Evolutionary conservation across 768 basidiomycete species (phyloP), one percentile per base, ranked within the genome.

Genomic region (Russula vinacea): DNA sequence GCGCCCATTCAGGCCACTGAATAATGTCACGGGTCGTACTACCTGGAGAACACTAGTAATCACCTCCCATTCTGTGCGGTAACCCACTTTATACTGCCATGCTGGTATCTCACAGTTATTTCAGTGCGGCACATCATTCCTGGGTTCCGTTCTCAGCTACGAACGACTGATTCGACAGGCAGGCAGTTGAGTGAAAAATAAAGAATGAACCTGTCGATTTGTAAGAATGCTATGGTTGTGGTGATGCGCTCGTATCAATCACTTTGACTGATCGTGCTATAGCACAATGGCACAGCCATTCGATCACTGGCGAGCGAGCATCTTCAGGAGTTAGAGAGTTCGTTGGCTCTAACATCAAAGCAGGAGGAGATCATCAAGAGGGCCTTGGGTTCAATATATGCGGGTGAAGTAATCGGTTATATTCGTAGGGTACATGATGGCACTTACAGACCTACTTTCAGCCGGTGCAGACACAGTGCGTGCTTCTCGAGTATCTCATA

Each of bases 41-140:
- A 7, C 66, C 66, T 19, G 64, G 64, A 13, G 55, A 35, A 7
- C 35, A 7, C 16, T 51, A 16, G 50, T 32, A 51, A 51, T 32
- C 29, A 50, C 13, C n/a, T 66, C 39, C 65, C 65, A 37, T 52
- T 66, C 26, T 39, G 65, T 66, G 19, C 10, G 60, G 9, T 11
- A 13, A 1, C 5, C 29, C 0, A 40, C 24, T 22, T 26, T n/a
- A 32, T 35, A 1, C 17, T 19, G 17, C 16, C n/a, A 13, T 42
- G 37, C 9, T 19, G n/a, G 32, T 5, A 3, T 14, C 39, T 37
- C 17, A 63, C 22, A 2, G n/a, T 13, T 4, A 17, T 50, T 5
- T 32, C 26, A 51, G 50, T 51, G 29, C 50, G 50, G 16, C 29
- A 51, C 29, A 51, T 26, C 50, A 26, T 32, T 29, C 50, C 0